These are phyloP conservation scores for Cystofilobasidium macerans DNA, from an alignment of 768 basidiomycete genomes.

Conservation along the genomic window DNA sequence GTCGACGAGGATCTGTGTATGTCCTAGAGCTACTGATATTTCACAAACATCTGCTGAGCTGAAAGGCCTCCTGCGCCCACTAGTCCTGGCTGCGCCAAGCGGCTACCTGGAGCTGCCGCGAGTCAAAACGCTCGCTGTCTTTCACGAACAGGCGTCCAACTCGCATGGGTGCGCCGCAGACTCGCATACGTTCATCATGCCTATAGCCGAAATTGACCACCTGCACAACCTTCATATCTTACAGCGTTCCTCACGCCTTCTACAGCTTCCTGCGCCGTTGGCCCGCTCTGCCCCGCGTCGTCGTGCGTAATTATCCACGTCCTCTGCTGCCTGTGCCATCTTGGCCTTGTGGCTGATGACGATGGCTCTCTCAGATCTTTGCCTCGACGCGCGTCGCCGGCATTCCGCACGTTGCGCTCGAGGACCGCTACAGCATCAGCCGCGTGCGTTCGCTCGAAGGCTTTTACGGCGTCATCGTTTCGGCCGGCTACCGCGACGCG, in stretches of 20 bases:
- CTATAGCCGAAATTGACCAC: background rate
- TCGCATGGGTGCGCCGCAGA: background rate
- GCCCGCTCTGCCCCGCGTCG: conserved; percentile 57
- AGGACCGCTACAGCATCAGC: conserved; percentile 49
- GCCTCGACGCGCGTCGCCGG: conserved; percentile 50
- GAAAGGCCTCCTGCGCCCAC: too few species aligned
- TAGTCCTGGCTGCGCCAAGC: background rate
- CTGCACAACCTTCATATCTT: conserved; percentile 42
- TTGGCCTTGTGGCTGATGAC: background rate
- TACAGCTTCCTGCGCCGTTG: conserved; percentile 55
- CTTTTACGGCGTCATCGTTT: conserved; percentile 52
- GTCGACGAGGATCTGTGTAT: conserved; percentile 20
- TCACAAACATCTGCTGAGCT: too few species aligned
- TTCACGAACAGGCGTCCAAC: conserved; percentile 43
- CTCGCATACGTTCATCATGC: background rate
- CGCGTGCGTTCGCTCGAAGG: conserved; percentile 51
- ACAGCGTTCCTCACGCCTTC: conserved; percentile 57
- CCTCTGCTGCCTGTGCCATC: background rate
- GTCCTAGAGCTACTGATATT: background rate
- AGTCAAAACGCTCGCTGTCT: conserved; percentile 49
- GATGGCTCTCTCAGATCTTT: conserved; percentile 45
- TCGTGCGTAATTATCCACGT: too few species aligned
- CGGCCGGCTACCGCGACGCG: conserved; percentile 52
- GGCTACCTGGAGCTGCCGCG: conserved; percentile 36
- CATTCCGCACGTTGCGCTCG: conserved; percentile 43